phyloP scores from a whole-genome alignment of 495 filamentous ascomycete genomes.

The Neurospora sublineolata region DNA sequence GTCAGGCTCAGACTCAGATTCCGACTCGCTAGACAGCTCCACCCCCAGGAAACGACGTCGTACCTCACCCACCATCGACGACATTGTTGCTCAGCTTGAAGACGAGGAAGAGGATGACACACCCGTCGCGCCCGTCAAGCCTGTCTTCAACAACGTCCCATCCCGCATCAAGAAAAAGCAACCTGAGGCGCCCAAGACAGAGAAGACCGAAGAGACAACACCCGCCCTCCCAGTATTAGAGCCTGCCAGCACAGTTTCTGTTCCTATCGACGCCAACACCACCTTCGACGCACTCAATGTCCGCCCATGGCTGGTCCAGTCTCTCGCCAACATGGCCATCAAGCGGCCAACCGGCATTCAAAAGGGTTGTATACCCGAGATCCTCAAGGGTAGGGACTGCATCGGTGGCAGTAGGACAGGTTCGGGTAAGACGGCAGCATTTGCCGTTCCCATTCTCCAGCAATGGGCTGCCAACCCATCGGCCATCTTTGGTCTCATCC shows the following conservation, averaged over 20 bases:
- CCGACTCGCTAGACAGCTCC: slow-evolving; percentile 35
- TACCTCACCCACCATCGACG: slow-evolving; percentile 18
- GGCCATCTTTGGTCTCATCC: slow-evolving; percentile 77
- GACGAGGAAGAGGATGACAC: slow-evolving; percentile 7
- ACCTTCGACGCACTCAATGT: slow-evolving; percentile 68
- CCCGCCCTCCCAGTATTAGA: neutral
- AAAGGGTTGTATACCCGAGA: slow-evolving; percentile 78
- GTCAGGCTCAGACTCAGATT: slow-evolving; percentile 8
- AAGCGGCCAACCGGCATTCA: slow-evolving; percentile 85
- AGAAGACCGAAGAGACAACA: neutral
- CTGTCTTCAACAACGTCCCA: slow-evolving; percentile 28
- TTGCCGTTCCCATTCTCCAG: slow-evolving; percentile 86
- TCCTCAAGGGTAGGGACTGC: slow-evolving; percentile 80
- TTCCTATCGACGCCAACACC: slow-evolving; percentile 38
- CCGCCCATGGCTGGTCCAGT: slow-evolving; percentile 79
- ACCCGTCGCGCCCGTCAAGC: slow-evolving; percentile 6
- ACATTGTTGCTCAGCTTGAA: neutral
- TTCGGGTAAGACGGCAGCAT: slow-evolving; percentile 98
- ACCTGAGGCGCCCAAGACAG: slow-evolving; percentile 7
- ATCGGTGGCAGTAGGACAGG: slow-evolving; percentile 91
- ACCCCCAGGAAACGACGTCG: slow-evolving; percentile 39
- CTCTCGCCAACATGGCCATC: slow-evolving; percentile 78
- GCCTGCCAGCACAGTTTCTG: slow-evolving; percentile 15
- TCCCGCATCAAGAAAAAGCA: slow-evolving; percentile 36
- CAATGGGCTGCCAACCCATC: slow-evolving; percentile 86